phyloP scores from a whole-genome alignment of 148 eudicot species.

The Nyssa sinensis region DNA sequence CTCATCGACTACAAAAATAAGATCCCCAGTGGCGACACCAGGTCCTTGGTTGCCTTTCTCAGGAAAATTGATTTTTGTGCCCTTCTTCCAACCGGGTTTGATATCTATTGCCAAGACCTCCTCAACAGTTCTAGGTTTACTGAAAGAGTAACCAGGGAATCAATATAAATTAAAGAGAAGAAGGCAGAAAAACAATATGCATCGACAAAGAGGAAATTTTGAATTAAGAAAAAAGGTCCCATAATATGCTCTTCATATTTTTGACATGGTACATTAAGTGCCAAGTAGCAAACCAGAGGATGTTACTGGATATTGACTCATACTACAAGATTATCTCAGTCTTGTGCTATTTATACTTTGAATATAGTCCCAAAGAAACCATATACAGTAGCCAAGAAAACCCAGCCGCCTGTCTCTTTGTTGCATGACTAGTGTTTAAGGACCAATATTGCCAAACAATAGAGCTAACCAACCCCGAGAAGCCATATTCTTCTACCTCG shows the following conservation, averaged over 20 bases:
- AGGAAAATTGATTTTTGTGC: constrained; percentile 62
- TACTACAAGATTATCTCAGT: background rate
- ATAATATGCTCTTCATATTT: background rate
- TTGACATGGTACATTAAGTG: background rate
- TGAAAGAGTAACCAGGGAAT: constrained; percentile 29
- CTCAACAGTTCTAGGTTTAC: constrained; percentile 46
- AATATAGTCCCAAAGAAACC: background rate
- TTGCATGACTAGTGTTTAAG: background rate
- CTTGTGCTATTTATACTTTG: background rate
- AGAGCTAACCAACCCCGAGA: background rate
- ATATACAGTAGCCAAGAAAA: background rate
- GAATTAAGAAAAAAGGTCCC: background rate
- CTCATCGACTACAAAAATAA: constrained; percentile 53
- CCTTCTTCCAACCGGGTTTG: constrained; percentile 65
- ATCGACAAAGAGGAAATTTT: background rate
- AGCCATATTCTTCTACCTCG: background rate
- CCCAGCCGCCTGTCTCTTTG: background rate
- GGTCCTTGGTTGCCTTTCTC: constrained; percentile 56
- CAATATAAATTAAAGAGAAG: constrained; percentile 12
- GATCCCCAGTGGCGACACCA: constrained; percentile 46
- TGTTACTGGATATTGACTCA: background rate
- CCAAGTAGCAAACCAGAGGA: background rate
- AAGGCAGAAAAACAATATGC: background rate
- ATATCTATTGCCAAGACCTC: constrained; percentile 53
- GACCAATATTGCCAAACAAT: background rate